Conservation (phyloP, 2,329 filamentous ascomycete genomes). For the Penicillium oxalicum region DNA sequence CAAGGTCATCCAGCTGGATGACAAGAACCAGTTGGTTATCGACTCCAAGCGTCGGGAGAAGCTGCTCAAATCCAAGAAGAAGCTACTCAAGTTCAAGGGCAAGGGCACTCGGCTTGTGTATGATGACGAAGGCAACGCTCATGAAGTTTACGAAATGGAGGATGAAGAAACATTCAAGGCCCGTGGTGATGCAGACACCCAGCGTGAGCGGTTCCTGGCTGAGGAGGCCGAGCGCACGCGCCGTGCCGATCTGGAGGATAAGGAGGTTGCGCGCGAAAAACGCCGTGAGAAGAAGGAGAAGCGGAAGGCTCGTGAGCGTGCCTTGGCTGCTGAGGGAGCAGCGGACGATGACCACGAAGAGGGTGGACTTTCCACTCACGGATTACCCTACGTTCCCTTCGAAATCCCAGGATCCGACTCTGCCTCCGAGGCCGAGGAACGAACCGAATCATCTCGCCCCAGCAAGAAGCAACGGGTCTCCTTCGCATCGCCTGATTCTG, state of each 20-base stretch:
- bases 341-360: slow-evolving; percentile 26
- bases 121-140: slow-evolving; percentile 83
- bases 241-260: slow-evolving; percentile 75
- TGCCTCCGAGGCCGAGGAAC: slow-evolving; percentile 21
- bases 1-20: slow-evolving; percentile 48
- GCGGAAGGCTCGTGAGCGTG: slow-evolving; percentile 37
- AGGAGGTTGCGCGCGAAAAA: slow-evolving; percentile 71
- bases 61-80: slow-evolving; percentile 90
- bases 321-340: slow-evolving; percentile 27
- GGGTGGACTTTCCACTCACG: slow-evolving; percentile 8
- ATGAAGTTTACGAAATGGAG: slow-evolving; percentile 81
- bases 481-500: slow-evolving; percentile 25
- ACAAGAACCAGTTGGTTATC: slow-evolving; percentile 67
- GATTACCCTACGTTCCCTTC: slow-evolving; percentile 19
- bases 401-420: slow-evolving; percentile 17
- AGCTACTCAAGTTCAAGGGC: slow-evolving; percentile 83
- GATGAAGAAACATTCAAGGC: slow-evolving; percentile 73
- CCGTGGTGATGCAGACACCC: slow-evolving; percentile 67
- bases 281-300: slow-evolving; percentile 47
- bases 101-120: slow-evolving; percentile 80
- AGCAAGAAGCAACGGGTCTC: slow-evolving; percentile 40
- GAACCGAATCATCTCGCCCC: slow-evolving; percentile 18
- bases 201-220: slow-evolving; percentile 71
- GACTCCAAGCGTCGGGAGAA: slow-evolving; percentile 96
- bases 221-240: slow-evolving; percentile 65